These are phyloP conservation scores for Inosperma sp. DNA, from an alignment of 768 basidiomycete genomes.

Conservation along the genomic window DNA sequence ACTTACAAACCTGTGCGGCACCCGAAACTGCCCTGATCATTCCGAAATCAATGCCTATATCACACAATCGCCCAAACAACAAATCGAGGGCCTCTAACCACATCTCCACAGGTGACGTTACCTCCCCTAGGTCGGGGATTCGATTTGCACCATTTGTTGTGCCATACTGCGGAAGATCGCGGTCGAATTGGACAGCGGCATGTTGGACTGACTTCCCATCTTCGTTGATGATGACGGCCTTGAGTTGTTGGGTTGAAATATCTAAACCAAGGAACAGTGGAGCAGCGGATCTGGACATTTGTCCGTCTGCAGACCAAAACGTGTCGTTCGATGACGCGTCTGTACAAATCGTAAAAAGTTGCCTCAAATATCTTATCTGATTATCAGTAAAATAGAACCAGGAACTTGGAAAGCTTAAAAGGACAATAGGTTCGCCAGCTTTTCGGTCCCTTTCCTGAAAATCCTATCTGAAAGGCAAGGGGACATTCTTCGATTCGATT, in stretches of 20 bases:
- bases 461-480: neutral
- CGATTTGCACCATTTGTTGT: conserved; percentile 62
- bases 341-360: too few species aligned
- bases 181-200: conserved; percentile 72
- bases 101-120: conserved; percentile 77
- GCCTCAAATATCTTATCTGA: too few species aligned
- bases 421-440: too few species aligned
- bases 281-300: neutral
- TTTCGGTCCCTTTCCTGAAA: too few species aligned
- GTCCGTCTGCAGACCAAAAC: neutral
- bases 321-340: neutral
- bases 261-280: conserved; percentile 71
- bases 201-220: conserved; percentile 60
- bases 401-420: too few species aligned
- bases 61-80: conserved; percentile 57
- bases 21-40: conserved; percentile 66
- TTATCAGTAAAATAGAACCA: conserved; percentile 3
- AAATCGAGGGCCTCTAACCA: conserved; percentile 85
- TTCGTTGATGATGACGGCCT: conserved; percentile 64
- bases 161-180: conserved; percentile 65
- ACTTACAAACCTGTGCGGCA: conserved; percentile 61
- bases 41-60: conserved; percentile 53
- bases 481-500: neutral
- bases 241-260: conserved; percentile 81
- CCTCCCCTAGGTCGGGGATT: conserved; percentile 65